phyloP scores from a whole-genome alignment of 495 filamentous ascomycete species.

The Bathelium albidoporum region DNA sequence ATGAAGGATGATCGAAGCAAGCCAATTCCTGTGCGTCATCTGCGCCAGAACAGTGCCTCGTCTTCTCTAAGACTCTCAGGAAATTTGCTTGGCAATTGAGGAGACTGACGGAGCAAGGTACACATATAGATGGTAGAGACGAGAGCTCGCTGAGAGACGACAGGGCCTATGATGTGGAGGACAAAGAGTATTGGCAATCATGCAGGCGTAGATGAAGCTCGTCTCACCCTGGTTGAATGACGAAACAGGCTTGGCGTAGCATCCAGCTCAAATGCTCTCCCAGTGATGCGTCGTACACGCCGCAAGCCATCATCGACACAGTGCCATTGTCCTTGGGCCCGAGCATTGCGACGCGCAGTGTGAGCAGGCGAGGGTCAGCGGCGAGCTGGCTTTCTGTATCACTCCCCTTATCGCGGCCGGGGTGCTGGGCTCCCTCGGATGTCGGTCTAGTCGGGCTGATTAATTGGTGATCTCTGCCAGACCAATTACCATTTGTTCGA shows the following conservation, averaged over 20 bases:
- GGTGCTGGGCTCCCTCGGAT: background rate
- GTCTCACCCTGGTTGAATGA: background rate
- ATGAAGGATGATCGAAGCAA: background rate
- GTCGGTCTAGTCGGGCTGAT: background rate
- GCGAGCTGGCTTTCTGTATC: background rate
- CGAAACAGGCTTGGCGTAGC: slow-evolving; percentile 2
- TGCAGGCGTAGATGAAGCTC: background rate
- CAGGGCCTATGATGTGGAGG: too few species aligned
- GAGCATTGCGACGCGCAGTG: background rate
- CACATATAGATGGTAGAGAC: too few species aligned
- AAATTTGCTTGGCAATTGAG: too few species aligned
- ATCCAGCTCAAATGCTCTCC: too few species aligned
- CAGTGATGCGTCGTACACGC: background rate
- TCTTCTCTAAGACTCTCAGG: too few species aligned
- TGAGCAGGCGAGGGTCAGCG: background rate
- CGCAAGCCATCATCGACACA: background rate
- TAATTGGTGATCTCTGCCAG: background rate
- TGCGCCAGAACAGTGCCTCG: background rate
- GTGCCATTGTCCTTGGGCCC: background rate
- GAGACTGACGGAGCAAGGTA: too few species aligned
- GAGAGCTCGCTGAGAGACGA: too few species aligned
- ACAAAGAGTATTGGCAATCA: too few species aligned
- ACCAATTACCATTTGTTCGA: background rate
- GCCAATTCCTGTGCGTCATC: background rate
- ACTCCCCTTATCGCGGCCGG: background rate